These are phyloP conservation scores for Haematococcus sp. DNA, from an alignment of 139 green algal species.

Conservation along the genomic window DNA sequence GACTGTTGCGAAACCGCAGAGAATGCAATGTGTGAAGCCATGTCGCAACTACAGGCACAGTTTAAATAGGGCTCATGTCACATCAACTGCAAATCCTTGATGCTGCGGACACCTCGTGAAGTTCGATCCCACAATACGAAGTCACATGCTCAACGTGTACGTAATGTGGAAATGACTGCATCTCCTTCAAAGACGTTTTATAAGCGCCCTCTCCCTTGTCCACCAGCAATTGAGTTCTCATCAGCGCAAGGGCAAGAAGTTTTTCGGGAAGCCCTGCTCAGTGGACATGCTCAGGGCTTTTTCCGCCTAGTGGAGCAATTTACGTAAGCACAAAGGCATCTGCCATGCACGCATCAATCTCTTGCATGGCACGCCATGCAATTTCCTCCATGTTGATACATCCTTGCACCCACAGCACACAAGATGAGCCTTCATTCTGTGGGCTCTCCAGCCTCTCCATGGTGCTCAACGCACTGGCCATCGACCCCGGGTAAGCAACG, in stretches of 20 bases:
- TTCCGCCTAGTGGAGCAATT: constrained; percentile 2
- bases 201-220: neutral
- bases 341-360: neutral
- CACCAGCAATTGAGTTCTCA: constrained; percentile 1
- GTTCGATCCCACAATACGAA: too few relatives aligned
- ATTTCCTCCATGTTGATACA: neutral
- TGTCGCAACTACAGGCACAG: neutral
- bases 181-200: neutral
- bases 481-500: constrained; percentile 75
- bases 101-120: too few relatives aligned
- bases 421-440: constrained; percentile 93
- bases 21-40: too few relatives aligned
- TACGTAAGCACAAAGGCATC: neutral
- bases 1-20: too few relatives aligned
- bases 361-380: neutral
- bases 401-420: constrained; percentile 53
- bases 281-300: neutral
- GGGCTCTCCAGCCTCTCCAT: constrained; percentile 85
- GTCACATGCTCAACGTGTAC: too few relatives aligned
- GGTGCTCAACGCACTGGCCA: constrained; percentile 87
- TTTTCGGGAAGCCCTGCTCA: neutral
- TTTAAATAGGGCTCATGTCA: too few relatives aligned
- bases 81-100: too few relatives aligned
- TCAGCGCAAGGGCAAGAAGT: constrained; percentile 1
- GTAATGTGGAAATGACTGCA: too few relatives aligned